Evolutionary conservation across 805 yeast species (phyloP).

Genomic region (Vanderwaltozyma polyspora): DNA sequence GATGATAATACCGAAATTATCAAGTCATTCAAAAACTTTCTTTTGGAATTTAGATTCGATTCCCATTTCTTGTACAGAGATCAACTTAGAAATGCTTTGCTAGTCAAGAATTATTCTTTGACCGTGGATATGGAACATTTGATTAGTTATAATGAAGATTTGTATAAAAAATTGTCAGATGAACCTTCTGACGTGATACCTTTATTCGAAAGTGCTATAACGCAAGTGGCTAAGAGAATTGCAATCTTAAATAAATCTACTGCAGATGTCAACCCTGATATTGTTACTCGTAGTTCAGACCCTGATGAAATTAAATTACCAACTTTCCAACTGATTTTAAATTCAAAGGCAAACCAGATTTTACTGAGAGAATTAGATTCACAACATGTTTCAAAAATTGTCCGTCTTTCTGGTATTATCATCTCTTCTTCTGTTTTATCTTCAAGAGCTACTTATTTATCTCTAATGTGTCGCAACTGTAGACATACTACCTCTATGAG

Average conservation of each 20-base stretch:
- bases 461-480: slow-evolving; percentile 79
- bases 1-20: slow-evolving; percentile 56
- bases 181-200: slow-evolving; percentile 86
- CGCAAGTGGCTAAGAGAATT: slow-evolving; percentile 71
- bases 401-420: slow-evolving; percentile 84
- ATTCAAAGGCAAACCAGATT: slow-evolving; percentile 58
- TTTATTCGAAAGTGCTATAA: slow-evolving; percentile 68
- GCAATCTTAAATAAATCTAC: slow-evolving; percentile 30
- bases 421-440: slow-evolving; percentile 82
- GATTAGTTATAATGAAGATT: slow-evolving; percentile 77
- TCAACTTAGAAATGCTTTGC: slow-evolving; percentile 76
- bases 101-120: slow-evolving; percentile 61
- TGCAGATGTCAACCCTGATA: slow-evolving; percentile 5
- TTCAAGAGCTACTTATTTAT: slow-evolving; percentile 77
- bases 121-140: slow-evolving; percentile 75
- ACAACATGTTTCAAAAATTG: slow-evolving; percentile 78
- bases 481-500: slow-evolving; percentile 61
- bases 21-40: slow-evolving; percentile 68
- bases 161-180: slow-evolving; percentile 72
- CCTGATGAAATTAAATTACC: slow-evolving; percentile 44
- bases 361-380: slow-evolving; percentile 77
- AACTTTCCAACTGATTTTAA: slow-evolving; percentile 67
- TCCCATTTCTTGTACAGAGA: slow-evolving; percentile 81
- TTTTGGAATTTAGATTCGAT: slow-evolving; percentile 75
- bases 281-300: slow-evolving; percentile 3